Percentiles rank a stretch among this genome's conserved stretches.
phyloP scores from a whole-genome alignment of 345 rosid genomes.

The Lumnitzera littorea region DNA sequence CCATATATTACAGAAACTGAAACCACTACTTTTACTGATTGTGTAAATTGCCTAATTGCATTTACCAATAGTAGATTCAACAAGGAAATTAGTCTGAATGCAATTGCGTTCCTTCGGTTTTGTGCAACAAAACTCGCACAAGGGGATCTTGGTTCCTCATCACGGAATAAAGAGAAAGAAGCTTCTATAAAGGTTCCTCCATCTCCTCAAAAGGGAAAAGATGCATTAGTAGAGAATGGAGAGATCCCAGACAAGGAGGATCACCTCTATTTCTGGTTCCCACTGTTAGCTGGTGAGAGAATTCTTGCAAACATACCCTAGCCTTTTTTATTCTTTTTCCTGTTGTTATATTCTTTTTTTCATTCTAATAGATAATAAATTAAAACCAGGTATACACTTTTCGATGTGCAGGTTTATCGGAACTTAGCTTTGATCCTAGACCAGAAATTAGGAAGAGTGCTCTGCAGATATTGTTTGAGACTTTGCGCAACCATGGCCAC shows the following conservation, averaged over 20 bases:
- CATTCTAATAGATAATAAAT: background rate
- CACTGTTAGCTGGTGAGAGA: constrained; percentile 82
- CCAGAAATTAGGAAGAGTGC: constrained; percentile 97
- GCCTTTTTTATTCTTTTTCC: constrained; percentile 4
- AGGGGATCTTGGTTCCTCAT: constrained; percentile 71
- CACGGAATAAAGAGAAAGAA: constrained; percentile 65
- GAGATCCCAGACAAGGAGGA: constrained; percentile 55
- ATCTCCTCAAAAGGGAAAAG: constrained; percentile 43
- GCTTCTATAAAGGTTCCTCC: constrained; percentile 37
- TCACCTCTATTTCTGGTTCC: constrained; percentile 94
- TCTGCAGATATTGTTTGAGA: constrained; percentile 83
- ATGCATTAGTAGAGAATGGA: constrained; percentile 55
- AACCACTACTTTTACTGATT: constrained; percentile 97
- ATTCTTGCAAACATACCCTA: constrained; percentile 10
- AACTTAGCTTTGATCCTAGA: constrained; percentile 97
- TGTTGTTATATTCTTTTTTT: constrained; percentile 7
- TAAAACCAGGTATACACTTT: no score
- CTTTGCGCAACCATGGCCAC: constrained; percentile 92
- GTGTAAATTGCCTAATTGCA: constrained; percentile 95
- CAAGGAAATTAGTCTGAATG: constrained; percentile 87
- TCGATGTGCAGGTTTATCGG: constrained; percentile 71
- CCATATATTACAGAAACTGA: constrained; percentile 98
- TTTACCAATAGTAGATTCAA: constrained; percentile 94
- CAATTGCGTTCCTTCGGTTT: constrained; percentile 85
- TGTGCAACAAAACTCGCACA: constrained; percentile 97